These are phyloP conservation scores for Ilyonectria mors-panacis DNA, from an alignment of 2,329 filamentous ascomycete species.

Conservation along the genomic window DNA sequence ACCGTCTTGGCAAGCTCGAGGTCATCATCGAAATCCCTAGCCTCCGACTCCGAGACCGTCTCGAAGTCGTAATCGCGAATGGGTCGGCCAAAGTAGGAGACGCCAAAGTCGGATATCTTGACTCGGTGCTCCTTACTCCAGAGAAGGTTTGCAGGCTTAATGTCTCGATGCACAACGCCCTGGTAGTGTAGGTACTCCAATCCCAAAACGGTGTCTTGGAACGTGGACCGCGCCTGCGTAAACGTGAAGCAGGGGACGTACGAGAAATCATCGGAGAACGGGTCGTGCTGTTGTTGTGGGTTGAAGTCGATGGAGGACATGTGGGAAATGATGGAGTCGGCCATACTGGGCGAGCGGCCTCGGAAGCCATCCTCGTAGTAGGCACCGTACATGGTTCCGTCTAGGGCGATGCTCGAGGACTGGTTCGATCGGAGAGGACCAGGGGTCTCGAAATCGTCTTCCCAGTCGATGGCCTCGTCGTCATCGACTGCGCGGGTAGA, in stretches of 20 bases:
- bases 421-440: constrained; percentile 67
- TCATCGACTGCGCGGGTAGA: constrained; percentile 51
- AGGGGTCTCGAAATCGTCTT: constrained; percentile 70
- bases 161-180: constrained; percentile 87
- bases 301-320: constrained; percentile 77
- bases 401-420: constrained; percentile 72
- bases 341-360: constrained; percentile 83
- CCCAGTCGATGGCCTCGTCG: constrained; percentile 55
- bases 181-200: constrained; percentile 94
- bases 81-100: constrained; percentile 94
- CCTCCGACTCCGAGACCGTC: constrained; percentile 83
- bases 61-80: constrained; percentile 86
- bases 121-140: constrained; percentile 88
- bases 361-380: constrained; percentile 74
- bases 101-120: constrained; percentile 99
- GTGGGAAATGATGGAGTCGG: constrained; percentile 81
- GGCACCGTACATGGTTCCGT: constrained; percentile 83
- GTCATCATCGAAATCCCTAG: constrained; percentile 90
- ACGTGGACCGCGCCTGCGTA: constrained; percentile 84
- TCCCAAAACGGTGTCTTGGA: constrained; percentile 93
- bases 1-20: constrained; percentile 98
- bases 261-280: constrained; percentile 87
- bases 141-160: constrained; percentile 91
- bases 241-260: constrained; percentile 96
- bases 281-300: constrained; percentile 70